Conservation (phyloP, 176 grass and related monocot genomes). For the Oryza nivara region DNA sequence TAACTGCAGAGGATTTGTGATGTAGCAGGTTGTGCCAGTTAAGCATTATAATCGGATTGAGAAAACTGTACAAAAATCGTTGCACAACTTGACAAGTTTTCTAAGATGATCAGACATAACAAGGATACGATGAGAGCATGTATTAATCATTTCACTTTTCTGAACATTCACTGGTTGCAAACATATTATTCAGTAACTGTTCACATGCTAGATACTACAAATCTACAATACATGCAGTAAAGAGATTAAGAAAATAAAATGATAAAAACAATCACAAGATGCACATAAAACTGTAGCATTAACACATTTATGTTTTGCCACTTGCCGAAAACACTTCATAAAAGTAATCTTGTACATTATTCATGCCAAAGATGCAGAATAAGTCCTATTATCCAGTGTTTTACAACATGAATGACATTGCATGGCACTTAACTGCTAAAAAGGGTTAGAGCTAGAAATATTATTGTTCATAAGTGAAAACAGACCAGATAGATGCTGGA, state of each 20-base stretch:
- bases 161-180: background rate
- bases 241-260: background rate
- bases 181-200: constrained; percentile 1
- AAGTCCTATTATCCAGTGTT: background rate
- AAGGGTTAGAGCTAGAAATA: background rate
- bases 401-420: background rate
- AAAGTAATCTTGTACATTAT: background rate
- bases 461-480: constrained; percentile 3
- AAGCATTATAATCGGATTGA: constrained; percentile 8
- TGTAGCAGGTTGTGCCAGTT: background rate
- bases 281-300: constrained; percentile 1
- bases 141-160: background rate
- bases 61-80: background rate
- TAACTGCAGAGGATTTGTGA: background rate
- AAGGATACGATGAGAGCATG: background rate
- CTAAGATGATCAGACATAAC: background rate
- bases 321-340: background rate
- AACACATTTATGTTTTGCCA: background rate
- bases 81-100: background rate
- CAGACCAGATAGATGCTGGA: constrained; percentile 84
- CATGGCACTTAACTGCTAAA: background rate
- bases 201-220: background rate
- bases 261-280: background rate
- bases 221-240: background rate
- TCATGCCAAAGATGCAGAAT: constrained; percentile 16